Conservation (phyloP, 169 alveolate species). For the Plasmodium ovale region DNA sequence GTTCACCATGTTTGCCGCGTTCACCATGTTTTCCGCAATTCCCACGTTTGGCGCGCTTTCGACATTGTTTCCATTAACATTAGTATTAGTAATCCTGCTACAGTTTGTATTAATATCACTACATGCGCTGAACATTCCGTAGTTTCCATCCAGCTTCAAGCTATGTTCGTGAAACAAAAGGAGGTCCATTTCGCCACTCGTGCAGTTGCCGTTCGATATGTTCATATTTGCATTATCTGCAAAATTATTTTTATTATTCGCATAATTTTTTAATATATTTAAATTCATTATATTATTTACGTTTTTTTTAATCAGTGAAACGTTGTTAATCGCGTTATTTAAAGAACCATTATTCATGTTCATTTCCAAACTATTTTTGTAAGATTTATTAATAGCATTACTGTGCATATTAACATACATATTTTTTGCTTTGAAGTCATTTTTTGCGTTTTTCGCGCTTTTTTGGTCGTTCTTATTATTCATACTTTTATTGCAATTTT, state of each 20-base stretch:
- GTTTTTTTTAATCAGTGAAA: neutral
- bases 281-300: constrained; percentile 18
- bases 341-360: neutral
- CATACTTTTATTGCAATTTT: constrained; percentile 6
- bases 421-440: neutral
- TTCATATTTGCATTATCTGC: constrained; percentile 4
- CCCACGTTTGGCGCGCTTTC: neutral
- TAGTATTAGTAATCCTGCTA: neutral
- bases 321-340: neutral
- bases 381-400: neutral
- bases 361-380: neutral
- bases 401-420: neutral
- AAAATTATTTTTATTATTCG: neutral
- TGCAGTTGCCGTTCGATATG: constrained; percentile 1
- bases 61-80: neutral
- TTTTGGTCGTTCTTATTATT: neutral
- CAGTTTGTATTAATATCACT: neutral
- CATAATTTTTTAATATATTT: constrained; percentile 9
- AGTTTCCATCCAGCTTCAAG: neutral
- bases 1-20: no score
- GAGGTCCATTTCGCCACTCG: neutral
- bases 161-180: constrained; percentile 15
- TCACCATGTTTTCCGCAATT: no score
- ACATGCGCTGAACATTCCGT: neutral
- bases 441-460: neutral